phyloP scores from a whole-genome alignment of 1,284 basidiomycete genomes.

The Amylostereum areolatum region DNA sequence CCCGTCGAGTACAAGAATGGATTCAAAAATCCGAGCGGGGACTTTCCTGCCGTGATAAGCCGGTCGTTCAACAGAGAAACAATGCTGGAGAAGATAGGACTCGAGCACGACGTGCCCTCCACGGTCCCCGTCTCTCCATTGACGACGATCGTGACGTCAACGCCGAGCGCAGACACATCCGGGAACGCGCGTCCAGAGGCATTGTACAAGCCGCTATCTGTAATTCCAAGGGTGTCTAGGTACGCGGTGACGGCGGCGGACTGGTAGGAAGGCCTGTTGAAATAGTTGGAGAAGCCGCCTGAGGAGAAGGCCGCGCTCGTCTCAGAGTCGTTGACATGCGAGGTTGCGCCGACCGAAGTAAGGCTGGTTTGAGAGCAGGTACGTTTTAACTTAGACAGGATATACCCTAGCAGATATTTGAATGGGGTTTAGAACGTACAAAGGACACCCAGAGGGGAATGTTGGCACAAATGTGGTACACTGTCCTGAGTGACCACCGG shows the following conservation, averaged over 20 bases:
- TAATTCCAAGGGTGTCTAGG: slow-evolving; percentile 21
- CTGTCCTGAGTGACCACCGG: slow-evolving; percentile 20
- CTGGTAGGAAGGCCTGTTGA: slow-evolving; percentile 34
- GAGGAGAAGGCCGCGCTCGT: slow-evolving; percentile 37
- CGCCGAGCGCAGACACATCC: slow-evolving; percentile 51
- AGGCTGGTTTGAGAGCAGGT: slow-evolving; percentile 45
- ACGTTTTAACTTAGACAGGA: not conserved
- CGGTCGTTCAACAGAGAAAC: slow-evolving; percentile 55
- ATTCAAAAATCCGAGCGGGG: slow-evolving; percentile 55
- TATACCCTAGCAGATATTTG: not conserved
- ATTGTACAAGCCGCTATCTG: slow-evolving; percentile 19
- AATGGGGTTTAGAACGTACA: not conserved
- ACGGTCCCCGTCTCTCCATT: slow-evolving; percentile 39
- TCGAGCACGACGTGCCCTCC: slow-evolving; percentile 53
- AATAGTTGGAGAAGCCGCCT: slow-evolving; percentile 44
- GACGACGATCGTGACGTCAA: slow-evolving; percentile 53
- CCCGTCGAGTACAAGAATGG: slow-evolving; percentile 48
- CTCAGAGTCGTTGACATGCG: slow-evolving; percentile 39
- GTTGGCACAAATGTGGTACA: slow-evolving; percentile 27
- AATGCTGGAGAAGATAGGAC: slow-evolving; percentile 54
- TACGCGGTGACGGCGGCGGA: slow-evolving; percentile 25
- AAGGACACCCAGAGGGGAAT: slow-evolving; percentile 24
- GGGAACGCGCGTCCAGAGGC: slow-evolving; percentile 24
- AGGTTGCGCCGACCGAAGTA: slow-evolving; percentile 52
- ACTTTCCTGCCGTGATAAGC: slow-evolving; percentile 41